phyloP scores from a whole-genome alignment of 2,329 filamentous ascomycete species.

The Hortaea werneckii region DNA sequence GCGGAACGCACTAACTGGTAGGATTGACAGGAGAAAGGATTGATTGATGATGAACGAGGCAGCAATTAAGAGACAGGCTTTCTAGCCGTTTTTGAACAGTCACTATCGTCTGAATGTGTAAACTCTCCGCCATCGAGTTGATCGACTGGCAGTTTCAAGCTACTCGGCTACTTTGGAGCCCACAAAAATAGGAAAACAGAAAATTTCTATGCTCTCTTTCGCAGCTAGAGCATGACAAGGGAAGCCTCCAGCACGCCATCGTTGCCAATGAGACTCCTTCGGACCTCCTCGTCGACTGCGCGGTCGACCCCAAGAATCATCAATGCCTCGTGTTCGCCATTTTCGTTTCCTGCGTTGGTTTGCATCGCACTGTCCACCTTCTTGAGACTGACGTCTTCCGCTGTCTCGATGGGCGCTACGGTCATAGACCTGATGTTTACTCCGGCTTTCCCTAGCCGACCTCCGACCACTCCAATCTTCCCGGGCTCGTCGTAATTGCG shows the following conservation, averaged over 20 bases:
- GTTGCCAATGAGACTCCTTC: constrained; percentile 37
- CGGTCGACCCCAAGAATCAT: constrained; percentile 73
- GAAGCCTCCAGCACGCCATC: constrained; percentile 46
- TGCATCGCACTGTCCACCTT: constrained; percentile 5
- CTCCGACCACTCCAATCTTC: constrained; percentile 72
- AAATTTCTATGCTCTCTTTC: too few species aligned
- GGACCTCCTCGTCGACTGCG: constrained; percentile 48
- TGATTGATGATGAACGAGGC: too few species aligned
- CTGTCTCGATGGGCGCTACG: constrained; percentile 48
- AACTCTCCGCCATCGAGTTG: too few species aligned
- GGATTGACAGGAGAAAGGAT: too few species aligned
- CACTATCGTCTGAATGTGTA: too few species aligned
- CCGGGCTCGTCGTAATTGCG: constrained; percentile 74
- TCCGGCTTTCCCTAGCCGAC: constrained; percentile 54
- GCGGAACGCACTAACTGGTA: too few species aligned
- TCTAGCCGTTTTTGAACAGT: too few species aligned
- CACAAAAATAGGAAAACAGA: too few species aligned
- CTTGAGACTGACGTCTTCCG: constrained; percentile 1
- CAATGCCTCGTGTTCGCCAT: constrained; percentile 53
- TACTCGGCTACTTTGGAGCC: too few species aligned
- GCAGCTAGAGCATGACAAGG: constrained; percentile 36
- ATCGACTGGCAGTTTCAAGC: too few species aligned
- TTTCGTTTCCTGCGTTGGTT: constrained; percentile 19
- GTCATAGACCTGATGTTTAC: constrained; percentile 78
- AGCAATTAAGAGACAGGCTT: too few species aligned